Evolutionary conservation across 768 basidiomycete genomes (phyloP).

Genomic region (Neoboletus magnificus): DNA sequence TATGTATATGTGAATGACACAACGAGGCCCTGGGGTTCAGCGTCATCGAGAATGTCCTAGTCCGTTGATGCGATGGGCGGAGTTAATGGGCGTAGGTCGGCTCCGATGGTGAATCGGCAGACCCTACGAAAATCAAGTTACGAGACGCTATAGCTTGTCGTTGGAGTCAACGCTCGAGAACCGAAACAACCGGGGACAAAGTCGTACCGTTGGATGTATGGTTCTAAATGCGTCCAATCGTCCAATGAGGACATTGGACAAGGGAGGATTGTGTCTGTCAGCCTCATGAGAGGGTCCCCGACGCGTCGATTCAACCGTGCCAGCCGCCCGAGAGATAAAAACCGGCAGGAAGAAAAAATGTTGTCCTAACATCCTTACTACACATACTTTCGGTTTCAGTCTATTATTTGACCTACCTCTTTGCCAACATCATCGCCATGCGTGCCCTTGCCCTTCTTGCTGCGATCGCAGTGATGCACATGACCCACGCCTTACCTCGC

Average conservation of each 20-base stretch:
- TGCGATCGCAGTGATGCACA: slow-evolving; percentile 24
- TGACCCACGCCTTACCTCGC: slow-evolving; percentile 21
- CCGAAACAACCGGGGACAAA: not conserved
- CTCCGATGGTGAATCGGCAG: no score
- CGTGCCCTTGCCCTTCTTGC: slow-evolving; percentile 20
- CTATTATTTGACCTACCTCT: slow-evolving; percentile 10
- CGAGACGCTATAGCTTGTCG: not conserved
- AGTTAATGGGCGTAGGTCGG: not conserved
- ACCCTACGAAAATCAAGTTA: not conserved
- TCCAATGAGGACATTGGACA: not conserved
- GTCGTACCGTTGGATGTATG: not conserved
- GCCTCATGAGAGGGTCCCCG: slow-evolving; percentile 9
- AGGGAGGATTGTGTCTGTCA: slow-evolving; percentile 6
- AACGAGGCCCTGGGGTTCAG: not conserved
- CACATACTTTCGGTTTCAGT: not conserved
- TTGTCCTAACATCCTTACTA: not conserved
- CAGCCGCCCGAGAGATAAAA: slow-evolving; percentile 27
- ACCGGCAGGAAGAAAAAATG: not conserved
- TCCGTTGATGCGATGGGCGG: not conserved
- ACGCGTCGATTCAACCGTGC: slow-evolving; percentile 1
- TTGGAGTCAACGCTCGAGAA: not conserved
- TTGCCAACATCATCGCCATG: slow-evolving; percentile 25
- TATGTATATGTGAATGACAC: not conserved
- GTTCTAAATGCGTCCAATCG: not conserved
- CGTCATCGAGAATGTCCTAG: not conserved